Evolutionary conservation across 164 flowering plant genomes (phyloP).

Genomic region (Tetracentron sinense): DNA sequence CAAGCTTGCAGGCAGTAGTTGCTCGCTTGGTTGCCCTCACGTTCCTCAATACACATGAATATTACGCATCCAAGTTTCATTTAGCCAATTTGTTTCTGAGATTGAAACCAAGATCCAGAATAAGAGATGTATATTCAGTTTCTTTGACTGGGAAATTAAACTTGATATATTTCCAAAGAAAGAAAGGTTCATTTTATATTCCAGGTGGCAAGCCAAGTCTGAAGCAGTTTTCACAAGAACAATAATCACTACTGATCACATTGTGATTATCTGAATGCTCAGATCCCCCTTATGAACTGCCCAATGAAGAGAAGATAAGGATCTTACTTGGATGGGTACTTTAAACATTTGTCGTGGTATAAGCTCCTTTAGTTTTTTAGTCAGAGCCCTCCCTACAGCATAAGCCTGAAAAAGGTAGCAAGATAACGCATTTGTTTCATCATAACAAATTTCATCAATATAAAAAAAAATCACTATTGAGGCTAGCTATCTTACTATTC

Average conservation of each 20-base stretch:
- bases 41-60: no score
- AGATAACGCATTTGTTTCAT: neutral
- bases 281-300: neutral
- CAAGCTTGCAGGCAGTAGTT: no score
- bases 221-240: neutral
- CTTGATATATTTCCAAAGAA: no score
- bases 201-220: neutral
- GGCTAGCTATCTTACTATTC: neutral
- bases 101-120: no score
- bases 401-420: constrained; percentile 57
- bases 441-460: neutral
- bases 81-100: no score
- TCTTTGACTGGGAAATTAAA: no score
- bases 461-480: neutral
- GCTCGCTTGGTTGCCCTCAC: no score
- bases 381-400: constrained; percentile 86
- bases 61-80: no score
- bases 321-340: constrained; percentile 90
- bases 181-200: neutral
- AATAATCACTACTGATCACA: neutral
- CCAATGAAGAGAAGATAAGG: neutral
- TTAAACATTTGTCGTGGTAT: constrained; percentile 99
- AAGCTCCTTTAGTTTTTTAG: constrained; percentile 91
- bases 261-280: neutral
- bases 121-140: no score